These are phyloP conservation scores for Fraxinus baroniana DNA, from an alignment of 305 asterid genomes.

Conservation along the genomic window DNA sequence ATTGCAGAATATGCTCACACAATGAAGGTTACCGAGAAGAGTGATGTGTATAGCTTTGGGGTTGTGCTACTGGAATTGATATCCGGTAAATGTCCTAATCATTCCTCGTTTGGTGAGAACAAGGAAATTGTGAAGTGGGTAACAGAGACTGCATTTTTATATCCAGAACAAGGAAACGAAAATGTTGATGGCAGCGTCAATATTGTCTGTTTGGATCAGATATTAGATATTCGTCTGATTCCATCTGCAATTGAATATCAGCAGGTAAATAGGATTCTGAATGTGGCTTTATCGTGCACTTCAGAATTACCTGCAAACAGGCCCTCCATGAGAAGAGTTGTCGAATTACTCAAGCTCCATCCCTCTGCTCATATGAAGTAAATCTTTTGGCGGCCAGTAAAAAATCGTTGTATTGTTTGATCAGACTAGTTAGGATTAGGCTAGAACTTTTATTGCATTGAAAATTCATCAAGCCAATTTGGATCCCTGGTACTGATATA, in stretches of 20 bases:
- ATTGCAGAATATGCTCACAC: slow-evolving; percentile 78
- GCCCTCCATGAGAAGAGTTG: slow-evolving; percentile 89
- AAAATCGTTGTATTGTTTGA: background rate
- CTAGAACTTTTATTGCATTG: background rate
- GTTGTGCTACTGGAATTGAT: slow-evolving; percentile 70
- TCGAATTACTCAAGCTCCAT: slow-evolving; percentile 57
- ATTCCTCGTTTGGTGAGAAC: slow-evolving; percentile 56
- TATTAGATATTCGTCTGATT: slow-evolving; percentile 57
- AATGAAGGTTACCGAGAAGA: slow-evolving; percentile 67
- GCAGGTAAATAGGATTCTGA: slow-evolving; percentile 55
- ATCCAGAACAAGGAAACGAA: slow-evolving; percentile 26
- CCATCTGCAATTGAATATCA: slow-evolving; percentile 32
- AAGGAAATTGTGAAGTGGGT: slow-evolving; percentile 74
- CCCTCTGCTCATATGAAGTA: slow-evolving; percentile 32
- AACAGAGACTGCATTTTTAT: slow-evolving; percentile 39
- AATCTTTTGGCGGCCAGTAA: background rate
- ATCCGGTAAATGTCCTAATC: slow-evolving; percentile 67
- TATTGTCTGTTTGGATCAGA: slow-evolving; percentile 34
- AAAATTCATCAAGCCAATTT: background rate
- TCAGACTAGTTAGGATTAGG: background rate
- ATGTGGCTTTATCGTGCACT: slow-evolving; percentile 67
- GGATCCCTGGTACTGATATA: background rate
- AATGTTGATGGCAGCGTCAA: slow-evolving; percentile 13
- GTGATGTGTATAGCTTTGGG: slow-evolving; percentile 87
- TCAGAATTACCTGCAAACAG: slow-evolving; percentile 59